Conservation (phyloP, 164 flowering plant species). For the Sextonia rubra region DNA sequence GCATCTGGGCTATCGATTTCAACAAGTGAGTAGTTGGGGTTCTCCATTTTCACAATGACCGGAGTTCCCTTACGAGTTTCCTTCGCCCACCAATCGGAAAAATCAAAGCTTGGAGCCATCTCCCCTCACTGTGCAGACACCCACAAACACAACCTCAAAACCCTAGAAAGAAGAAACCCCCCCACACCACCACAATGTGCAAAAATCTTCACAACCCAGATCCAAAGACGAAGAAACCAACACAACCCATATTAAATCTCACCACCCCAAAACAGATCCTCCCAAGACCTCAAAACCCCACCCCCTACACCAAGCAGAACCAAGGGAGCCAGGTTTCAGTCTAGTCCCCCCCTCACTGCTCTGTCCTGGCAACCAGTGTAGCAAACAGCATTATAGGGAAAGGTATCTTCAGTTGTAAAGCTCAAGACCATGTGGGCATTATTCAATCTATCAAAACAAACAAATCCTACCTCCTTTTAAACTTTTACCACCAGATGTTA, state of each 20-base stretch:
- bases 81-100: constrained; percentile 51
- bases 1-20: constrained; percentile 66
- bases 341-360: constrained; percentile 3
- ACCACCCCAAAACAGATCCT: constrained; percentile 12
- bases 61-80: constrained; percentile 56
- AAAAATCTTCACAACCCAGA: constrained; percentile 27
- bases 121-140: background rate
- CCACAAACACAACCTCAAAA: background rate
- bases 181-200: background rate
- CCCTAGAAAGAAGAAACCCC: constrained; percentile 7
- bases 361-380: constrained; percentile 21
- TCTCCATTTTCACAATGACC: constrained; percentile 81
- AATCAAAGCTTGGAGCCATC: constrained; percentile 63
- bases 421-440: constrained; percentile 32
- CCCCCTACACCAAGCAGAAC: constrained; percentile 26
- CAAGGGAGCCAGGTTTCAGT: constrained; percentile 7
- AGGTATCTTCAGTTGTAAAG: constrained; percentile 55
- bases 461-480: constrained; percentile 17
- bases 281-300: constrained; percentile 15
- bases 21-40: constrained; percentile 65
- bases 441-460: constrained; percentile 29
- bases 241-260: constrained; percentile 21
- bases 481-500: constrained; percentile 17
- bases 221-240: constrained; percentile 21
- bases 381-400: constrained; percentile 39